Evolutionary conservation across 768 basidiomycete genomes (phyloP), one percentile per base, ranked within the genome.

Genomic region (Hemileccinum impolitum): DNA sequence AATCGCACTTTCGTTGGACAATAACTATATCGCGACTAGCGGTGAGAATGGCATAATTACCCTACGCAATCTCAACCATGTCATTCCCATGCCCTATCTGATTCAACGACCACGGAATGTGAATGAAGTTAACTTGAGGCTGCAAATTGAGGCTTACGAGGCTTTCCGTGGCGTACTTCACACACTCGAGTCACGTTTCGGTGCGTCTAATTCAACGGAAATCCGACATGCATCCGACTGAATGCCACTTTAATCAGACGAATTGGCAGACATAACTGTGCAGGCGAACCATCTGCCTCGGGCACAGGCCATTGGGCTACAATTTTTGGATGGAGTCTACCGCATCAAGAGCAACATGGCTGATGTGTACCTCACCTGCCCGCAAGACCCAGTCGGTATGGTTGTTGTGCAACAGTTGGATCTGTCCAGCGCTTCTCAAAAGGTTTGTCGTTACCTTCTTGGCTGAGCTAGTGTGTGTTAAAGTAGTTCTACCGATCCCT

Each of bases 1-100:
- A 12, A 47, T 53, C 1, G 52, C 54, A 11, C 31, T 55, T 2
- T 55, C 51, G 2, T 14, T n/a, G 9, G 41, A 55, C 6, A 26
- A 28, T 8, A 43, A 17, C 6, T 19, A 26, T 26, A 17, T 55
- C 7, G 51, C 41, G 4, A 47, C 43, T 6, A 7, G 47, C 17
- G 52, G 42, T 3, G 23, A 34, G 6, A 43, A 21, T 3, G 15
- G 26, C 0, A 43, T 19, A 23, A 37, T 55, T 6, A 43, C 37
- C 1, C 0, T 55, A 18, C 34, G 18, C 31, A 31, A 44, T 36
- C 41, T 55, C 37, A 3, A 31, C 0, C 13, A 49, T 19, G 26
- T 49, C 31, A 43, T 32, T 15, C 31, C 42, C 18, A 41, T 41
- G n/a, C 25, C 40, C 8, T 41, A 41, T 17, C 40, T 41, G 8